Evolutionary conservation across 2,329 filamentous ascomycete genomes (phyloP), one percentile per base, ranked within the genome.

Genomic region (Paecilomyces sp.): DNA sequence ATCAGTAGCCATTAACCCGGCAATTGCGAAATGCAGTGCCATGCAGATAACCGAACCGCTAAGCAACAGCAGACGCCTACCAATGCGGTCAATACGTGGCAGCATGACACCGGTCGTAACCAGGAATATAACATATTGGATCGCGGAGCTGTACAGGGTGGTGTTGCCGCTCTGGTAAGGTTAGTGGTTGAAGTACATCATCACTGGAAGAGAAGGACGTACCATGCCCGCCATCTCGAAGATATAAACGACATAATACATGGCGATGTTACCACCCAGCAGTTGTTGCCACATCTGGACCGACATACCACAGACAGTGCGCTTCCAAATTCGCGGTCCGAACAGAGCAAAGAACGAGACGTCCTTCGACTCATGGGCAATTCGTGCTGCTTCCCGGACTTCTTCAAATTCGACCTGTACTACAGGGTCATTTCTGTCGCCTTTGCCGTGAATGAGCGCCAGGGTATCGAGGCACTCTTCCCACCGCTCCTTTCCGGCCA

Each of bases 161-260:
- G 72, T 70, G 59, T 77, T 71, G 33, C 75, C 75, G 22, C 65
- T 67, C 72, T 75, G 54, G 22, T 25, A 9, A 28, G 2, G 22
- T 53, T 9, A 47, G 41, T 47, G 6, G n/a, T 15, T 47, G 41
- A n/a, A 6, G 15, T 1, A 9, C 7, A 8, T 3, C 18, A n/a
- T 18, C n/a, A n/a, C 6, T 47, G 8, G 13, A 47, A 47, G 5
- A 18, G 41, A 47, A n/a, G 18, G 22, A 62, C 67, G 61, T 52
- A 74, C 71, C 58, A 86, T 78, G 41, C 80, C 79, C 9, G 83
- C 83, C 83, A 86, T 86, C 56, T 80, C 70, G 64, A 85, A 85
- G 61, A 86, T 81, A 68, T 85, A 86, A 2, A 83, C 81, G 60
- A 86, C 80, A 60, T 87, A 86, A 70, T 85, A 84, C 65, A 81